Percentiles rank a stretch among this genome's conserved stretches.
Evolutionary conservation across 2,329 filamentous ascomycete genomes (phyloP).

Genomic region (Colletotrichum cordylinicola): DNA sequence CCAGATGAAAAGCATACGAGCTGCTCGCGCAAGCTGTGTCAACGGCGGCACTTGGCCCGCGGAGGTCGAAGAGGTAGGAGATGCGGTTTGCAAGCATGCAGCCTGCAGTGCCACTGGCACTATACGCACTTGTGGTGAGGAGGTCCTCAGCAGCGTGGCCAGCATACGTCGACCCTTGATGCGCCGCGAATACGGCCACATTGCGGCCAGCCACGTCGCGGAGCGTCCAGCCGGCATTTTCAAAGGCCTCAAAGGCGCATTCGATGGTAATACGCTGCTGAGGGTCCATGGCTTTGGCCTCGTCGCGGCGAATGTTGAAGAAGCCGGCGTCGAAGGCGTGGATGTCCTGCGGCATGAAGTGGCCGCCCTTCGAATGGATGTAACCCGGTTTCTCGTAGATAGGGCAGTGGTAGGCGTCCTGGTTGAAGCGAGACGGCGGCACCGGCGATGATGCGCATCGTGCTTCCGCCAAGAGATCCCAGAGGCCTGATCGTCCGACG

Average conservation of each 20-base stretch:
- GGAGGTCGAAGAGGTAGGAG: constrained; percentile 30
- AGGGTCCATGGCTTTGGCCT: constrained; percentile 38
- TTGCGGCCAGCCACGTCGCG: constrained; percentile 28
- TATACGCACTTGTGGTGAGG: constrained; percentile 18
- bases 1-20: constrained; percentile 34
- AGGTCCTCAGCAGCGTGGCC: constrained; percentile 24
- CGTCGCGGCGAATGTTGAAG: constrained; percentile 27
- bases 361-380: constrained; percentile 27
- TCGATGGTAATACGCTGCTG: constrained; percentile 40
- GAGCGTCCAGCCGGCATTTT: constrained; percentile 34
- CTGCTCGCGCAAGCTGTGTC: constrained; percentile 40
- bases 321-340: constrained; percentile 30
- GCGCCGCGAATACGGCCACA: constrained; percentile 37
- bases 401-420: constrained; percentile 24
- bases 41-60: constrained; percentile 33
- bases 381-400: constrained; percentile 19
- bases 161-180: constrained; percentile 32
- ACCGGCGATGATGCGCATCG: constrained; percentile 22
- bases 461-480: constrained; percentile 28
- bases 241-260: constrained; percentile 37
- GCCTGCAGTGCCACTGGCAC: constrained; percentile 25
- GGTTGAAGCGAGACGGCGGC: constrained; percentile 23
- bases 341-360: constrained; percentile 31
- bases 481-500: constrained; percentile 18
- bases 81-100: constrained; percentile 35